Base-by-base conservation (phyloP, 2,329 filamentous ascomycete genomes). In the Colletotrichum sp. region DNA sequence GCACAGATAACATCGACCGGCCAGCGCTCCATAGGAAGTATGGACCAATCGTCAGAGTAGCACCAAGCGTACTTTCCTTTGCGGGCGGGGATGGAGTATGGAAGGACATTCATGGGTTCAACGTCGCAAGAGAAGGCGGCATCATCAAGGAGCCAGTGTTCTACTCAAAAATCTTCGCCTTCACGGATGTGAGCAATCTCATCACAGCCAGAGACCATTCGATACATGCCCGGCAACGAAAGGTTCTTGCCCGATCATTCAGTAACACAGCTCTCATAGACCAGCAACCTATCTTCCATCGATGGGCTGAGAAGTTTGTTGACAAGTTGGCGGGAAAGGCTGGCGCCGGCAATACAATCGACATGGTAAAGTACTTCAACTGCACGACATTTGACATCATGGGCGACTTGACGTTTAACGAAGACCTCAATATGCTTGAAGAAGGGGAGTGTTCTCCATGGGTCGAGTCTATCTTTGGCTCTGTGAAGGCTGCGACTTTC, bases 381-480 rank as follows among this genome's bases (percentile, higher is more conserved):
- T 67, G 64, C n/a, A 67, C 64, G 4, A 67, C 61, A 2, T 65
- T 65, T 43, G 61, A 65, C 4, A 65, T 65, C 16, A 65, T 65
- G 61, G 61, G 61, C 12, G 64, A 67, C 18, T 43, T 67, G 55
- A 69, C 55, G 2, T 69, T 69, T 13, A 69, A 69, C n/a, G 67
- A 69, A 15, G 67, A 69, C 24, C 67, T 69, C 34, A 61, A 69
- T 1, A 69, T 69, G 67, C 55, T 69, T 10, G 67, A 43, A 26
- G 67, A 69, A 16, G 67, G 55, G n/a, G 67, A 69, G 12, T 69
- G 67, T 18, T 71, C 68, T 34, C 68, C 68, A 9, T 71, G 68
- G 68, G 68, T 71, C 36, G 59, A 71, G 59, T 63, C 68, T 2
- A 71, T 71, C 16, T 71, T 71, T 39, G 68, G 68, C 15, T 71